phyloP scores from a whole-genome alignment of 148 eudicot species.

The Rhododendron williamsianum region DNA sequence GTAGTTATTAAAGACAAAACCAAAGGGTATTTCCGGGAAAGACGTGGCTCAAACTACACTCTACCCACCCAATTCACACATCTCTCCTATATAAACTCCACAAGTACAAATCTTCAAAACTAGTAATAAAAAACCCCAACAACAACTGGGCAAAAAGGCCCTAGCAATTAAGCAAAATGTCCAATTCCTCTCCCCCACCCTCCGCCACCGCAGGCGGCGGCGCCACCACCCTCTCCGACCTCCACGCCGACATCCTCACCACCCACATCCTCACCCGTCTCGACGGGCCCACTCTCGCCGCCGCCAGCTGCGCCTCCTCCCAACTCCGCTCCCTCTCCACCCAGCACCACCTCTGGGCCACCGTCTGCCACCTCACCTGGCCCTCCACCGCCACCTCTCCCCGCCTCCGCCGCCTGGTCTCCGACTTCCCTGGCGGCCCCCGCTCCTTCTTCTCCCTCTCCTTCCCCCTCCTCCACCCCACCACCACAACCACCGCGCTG shows the following conservation, averaged over 20 bases:
- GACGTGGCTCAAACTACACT: background rate
- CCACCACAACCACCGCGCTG: constrained; percentile 17
- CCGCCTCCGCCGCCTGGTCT: constrained; percentile 37
- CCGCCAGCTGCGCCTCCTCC: constrained; percentile 52
- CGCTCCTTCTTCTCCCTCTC: constrained; percentile 59
- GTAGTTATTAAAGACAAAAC: background rate
- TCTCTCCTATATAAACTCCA: background rate
- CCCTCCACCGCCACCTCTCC: constrained; percentile 55
- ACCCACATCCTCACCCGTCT: constrained; percentile 61
- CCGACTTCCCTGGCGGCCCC: constrained; percentile 44
- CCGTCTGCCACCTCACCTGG: constrained; percentile 60
- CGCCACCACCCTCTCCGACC: constrained; percentile 32
- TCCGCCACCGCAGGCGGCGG: constrained; percentile 18
- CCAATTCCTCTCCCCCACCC: background rate
- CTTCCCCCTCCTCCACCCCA: constrained; percentile 36
- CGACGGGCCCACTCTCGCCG: constrained; percentile 64
- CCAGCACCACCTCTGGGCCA: constrained; percentile 47
- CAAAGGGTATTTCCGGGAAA: background rate
- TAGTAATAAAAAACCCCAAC: background rate
- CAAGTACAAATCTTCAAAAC: background rate
- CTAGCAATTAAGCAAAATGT: background rate
- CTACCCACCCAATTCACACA: background rate
- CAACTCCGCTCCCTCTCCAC: constrained; percentile 48
- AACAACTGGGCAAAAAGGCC: background rate
- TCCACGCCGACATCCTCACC: constrained; percentile 52